These are phyloP conservation scores for Chlamydomonas reinhardtii DNA, from an alignment of 163 green algal species.

Conservation along the genomic window DNA sequence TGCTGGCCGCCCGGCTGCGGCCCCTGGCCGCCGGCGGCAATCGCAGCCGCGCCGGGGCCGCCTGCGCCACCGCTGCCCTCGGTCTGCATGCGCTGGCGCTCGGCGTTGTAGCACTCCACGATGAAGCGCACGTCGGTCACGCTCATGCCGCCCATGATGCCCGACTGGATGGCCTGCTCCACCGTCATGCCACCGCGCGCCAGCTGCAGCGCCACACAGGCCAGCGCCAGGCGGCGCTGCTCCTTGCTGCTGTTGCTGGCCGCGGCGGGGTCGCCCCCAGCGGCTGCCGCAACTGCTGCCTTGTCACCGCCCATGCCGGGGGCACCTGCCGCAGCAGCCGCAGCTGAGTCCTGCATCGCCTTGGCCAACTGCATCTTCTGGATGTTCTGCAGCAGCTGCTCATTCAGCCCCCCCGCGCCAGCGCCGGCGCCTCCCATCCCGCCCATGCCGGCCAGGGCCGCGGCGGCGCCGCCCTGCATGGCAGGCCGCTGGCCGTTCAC, in stretches of 20 bases:
- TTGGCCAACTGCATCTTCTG: slow-evolving; percentile 52
- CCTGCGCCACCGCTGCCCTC: background rate
- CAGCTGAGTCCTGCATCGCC: slow-evolving; percentile 31
- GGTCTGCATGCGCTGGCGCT: slow-evolving; percentile 55
- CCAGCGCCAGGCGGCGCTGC: slow-evolving; percentile 61
- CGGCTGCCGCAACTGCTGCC: too few relatives aligned
- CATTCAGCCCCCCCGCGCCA: slow-evolving; percentile 7
- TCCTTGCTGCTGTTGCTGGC: slow-evolving; percentile 53
- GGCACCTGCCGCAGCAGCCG: slow-evolving; percentile 2
- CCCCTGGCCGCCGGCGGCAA: background rate
- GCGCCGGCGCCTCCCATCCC: background rate
- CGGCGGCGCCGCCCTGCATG: background rate
- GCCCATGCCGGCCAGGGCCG: slow-evolving; percentile 10
- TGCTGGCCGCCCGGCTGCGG: background rate
- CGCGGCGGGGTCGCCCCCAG: slow-evolving; percentile 20
- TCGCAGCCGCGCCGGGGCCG: background rate
- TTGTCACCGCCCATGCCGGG: background rate
- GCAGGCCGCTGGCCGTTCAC: slow-evolving; percentile 12
- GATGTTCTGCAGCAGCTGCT: slow-evolving; percentile 36
- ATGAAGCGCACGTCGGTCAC: slow-evolving; percentile 67
- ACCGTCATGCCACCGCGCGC: slow-evolving; percentile 56
- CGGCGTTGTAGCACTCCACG: slow-evolving; percentile 64
- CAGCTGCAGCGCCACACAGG: slow-evolving; percentile 63
- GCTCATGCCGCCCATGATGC: slow-evolving; percentile 69
- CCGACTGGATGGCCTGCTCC: slow-evolving; percentile 63